phyloP scores from a whole-genome alignment of 768 basidiomycete species.

The Leccinum broughii region DNA sequence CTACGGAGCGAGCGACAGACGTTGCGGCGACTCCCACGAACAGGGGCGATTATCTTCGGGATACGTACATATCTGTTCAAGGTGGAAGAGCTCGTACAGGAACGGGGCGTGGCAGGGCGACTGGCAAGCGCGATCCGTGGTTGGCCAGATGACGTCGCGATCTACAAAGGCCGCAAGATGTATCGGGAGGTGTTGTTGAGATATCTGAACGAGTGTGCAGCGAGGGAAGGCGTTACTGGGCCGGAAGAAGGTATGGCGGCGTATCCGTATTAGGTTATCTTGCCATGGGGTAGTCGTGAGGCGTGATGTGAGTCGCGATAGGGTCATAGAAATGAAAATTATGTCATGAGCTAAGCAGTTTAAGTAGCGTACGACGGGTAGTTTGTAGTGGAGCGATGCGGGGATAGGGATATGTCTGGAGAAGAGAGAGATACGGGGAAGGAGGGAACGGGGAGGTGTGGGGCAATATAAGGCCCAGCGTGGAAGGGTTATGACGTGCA shows the following conservation, averaged over 20 bases:
- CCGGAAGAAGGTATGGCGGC: slow-evolving; percentile 5
- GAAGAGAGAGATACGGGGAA: neutral
- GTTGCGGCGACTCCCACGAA: slow-evolving; percentile 58
- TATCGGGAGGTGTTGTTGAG: slow-evolving; percentile 18
- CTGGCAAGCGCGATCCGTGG: slow-evolving; percentile 63
- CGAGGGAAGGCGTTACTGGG: slow-evolving; percentile 13
- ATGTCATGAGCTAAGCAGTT: neutral
- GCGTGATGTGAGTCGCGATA: slow-evolving; percentile 1
- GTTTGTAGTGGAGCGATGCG: neutral
- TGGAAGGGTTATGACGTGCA: slow-evolving; percentile 34
- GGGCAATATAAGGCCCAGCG: slow-evolving; percentile 19
- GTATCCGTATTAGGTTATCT: slow-evolving; percentile 21
- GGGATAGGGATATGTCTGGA: slow-evolving; percentile 1
- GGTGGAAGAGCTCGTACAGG: slow-evolving; percentile 49
- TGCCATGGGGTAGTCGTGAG: slow-evolving; percentile 9
- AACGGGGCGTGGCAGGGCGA: slow-evolving; percentile 59
- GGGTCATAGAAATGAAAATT: slow-evolving; percentile 7
- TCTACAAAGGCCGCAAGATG: slow-evolving; percentile 31
- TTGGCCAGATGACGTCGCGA: slow-evolving; percentile 62
- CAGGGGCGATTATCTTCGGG: slow-evolving; percentile 67
- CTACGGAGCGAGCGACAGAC: slow-evolving; percentile 68
- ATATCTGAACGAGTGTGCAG: slow-evolving; percentile 24
- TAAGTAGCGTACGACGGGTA: neutral
- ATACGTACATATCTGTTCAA: slow-evolving; percentile 66
- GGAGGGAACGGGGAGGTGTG: slow-evolving; percentile 9